phyloP scores from a whole-genome alignment of 805 yeast genomes.

The Brettanomyces anomalus region DNA sequence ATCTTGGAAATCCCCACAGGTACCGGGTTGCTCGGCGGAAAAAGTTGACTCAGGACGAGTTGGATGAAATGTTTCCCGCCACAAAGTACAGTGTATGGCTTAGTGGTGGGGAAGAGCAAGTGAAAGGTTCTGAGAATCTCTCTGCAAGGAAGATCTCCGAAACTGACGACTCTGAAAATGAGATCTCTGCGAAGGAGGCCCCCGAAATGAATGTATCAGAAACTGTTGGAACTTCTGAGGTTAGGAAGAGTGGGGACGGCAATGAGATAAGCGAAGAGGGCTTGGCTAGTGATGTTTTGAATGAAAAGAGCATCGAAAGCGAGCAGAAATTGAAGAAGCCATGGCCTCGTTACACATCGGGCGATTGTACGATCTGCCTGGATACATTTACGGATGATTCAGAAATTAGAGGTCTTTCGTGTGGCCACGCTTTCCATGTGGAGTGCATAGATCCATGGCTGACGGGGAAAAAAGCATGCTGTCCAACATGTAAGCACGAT shows the following conservation, averaged over 20 bases:
- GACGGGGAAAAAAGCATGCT: constrained; percentile 62
- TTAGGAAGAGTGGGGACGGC: constrained; percentile 16
- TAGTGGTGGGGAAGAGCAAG: constrained; percentile 24
- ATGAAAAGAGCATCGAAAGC: too few relatives aligned
- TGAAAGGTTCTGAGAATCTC: neutral
- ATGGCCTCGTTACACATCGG: constrained; percentile 44
- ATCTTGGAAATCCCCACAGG: constrained; percentile 1
- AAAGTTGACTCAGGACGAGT: constrained; percentile 40
- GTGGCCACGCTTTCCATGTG: constrained; percentile 79
- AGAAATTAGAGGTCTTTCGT: constrained; percentile 59
- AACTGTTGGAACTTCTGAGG: too few relatives aligned
- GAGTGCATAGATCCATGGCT: constrained; percentile 81
- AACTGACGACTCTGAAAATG: too few relatives aligned
- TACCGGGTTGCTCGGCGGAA: constrained; percentile 5
- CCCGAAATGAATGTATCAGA: too few relatives aligned
- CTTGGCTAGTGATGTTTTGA: too few relatives aligned
- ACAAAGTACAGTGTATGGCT: constrained; percentile 53
- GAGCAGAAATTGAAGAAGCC: neutral
- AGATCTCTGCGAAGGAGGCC: too few relatives aligned
- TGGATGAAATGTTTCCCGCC: constrained; percentile 50
- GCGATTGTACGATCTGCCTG: constrained; percentile 71
- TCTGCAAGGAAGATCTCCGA: too few relatives aligned
- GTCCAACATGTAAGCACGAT: constrained; percentile 77
- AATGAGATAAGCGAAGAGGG: neutral
- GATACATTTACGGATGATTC: constrained; percentile 57